Evolutionary conservation across 805 yeast genomes (phyloP).

Genomic region (Hemisphaericaspora nanyangensis): DNA sequence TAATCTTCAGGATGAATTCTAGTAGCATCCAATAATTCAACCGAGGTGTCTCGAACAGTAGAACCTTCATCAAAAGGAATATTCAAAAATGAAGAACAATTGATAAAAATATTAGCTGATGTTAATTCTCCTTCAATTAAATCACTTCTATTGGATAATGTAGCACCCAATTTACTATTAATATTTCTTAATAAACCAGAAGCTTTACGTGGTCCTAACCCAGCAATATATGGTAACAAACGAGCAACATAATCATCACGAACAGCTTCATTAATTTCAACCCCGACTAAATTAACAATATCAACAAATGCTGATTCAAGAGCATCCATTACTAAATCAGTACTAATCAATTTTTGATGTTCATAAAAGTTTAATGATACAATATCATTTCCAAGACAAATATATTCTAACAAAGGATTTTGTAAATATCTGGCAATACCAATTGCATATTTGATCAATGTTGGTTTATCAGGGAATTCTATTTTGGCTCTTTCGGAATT

Average conservation of each 20-base stretch:
- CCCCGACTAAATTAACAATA: constrained; percentile 85
- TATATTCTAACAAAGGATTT: constrained; percentile 88
- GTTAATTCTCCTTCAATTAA: constrained; percentile 77
- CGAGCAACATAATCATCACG: constrained; percentile 69
- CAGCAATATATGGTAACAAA: constrained; percentile 74
- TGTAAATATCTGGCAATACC: constrained; percentile 90
- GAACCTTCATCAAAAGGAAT: constrained; percentile 63
- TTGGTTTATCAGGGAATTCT: constrained; percentile 83
- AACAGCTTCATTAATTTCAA: constrained; percentile 87
- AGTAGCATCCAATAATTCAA: constrained; percentile 87
- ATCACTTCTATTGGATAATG: constrained; percentile 66
- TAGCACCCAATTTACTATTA: constrained; percentile 59
- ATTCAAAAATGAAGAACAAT: constrained; percentile 85
- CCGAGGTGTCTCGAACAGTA: constrained; percentile 52
- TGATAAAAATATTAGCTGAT: constrained; percentile 78
- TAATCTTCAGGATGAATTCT: constrained; percentile 98
- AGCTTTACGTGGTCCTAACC: constrained; percentile 95
- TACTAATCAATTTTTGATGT: constrained; percentile 67
- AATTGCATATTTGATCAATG: constrained; percentile 76
- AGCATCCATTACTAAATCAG: constrained; percentile 60
- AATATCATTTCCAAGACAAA: constrained; percentile 73
- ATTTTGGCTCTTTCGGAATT: constrained; percentile 67
- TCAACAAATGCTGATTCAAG: constrained; percentile 84
- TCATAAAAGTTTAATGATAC: constrained; percentile 64
- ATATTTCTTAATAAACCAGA: constrained; percentile 79